These are phyloP conservation scores for Serendipita sp. DNA, from an alignment of 768 basidiomycete genomes.

Conservation along the genomic window DNA sequence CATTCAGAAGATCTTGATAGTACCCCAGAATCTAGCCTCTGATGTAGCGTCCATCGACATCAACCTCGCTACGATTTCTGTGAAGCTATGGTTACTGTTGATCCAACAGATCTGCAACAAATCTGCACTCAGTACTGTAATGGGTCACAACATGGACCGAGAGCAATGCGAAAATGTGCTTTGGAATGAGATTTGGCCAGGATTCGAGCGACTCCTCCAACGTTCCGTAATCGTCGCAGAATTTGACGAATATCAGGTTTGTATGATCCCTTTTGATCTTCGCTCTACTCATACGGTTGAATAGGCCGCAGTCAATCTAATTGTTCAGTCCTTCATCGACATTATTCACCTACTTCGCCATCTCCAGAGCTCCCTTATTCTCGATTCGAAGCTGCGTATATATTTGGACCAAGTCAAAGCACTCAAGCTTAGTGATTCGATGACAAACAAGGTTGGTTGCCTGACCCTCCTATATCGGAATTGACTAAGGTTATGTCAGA, in stretches of 20 bases:
- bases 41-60: slow-evolving; percentile 40
- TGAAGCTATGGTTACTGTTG: slow-evolving; percentile 58
- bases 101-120: neutral
- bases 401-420: neutral
- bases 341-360: slow-evolving; percentile 47
- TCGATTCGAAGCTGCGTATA: slow-evolving; percentile 29
- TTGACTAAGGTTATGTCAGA: neutral
- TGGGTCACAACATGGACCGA: slow-evolving; percentile 1
- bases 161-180: slow-evolving; percentile 20
- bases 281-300: neutral
- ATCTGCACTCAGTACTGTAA: neutral
- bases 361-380: slow-evolving; percentile 33
- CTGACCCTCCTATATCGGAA: neutral
- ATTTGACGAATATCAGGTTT: neutral
- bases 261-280: neutral
- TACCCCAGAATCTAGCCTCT: slow-evolving; percentile 22
- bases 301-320: slow-evolving; percentile 38
- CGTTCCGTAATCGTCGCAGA: neutral
- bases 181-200: slow-evolving; percentile 68
- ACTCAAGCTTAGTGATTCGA: neutral
- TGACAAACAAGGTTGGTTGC: neutral
- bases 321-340: slow-evolving; percentile 47
- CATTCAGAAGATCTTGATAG: slow-evolving; percentile 28
- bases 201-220: slow-evolving; percentile 30
- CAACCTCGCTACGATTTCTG: slow-evolving; percentile 50